Conservation (phyloP, 2,329 filamentous ascomycete genomes). For the Pseudogymnoascus sp. region DNA sequence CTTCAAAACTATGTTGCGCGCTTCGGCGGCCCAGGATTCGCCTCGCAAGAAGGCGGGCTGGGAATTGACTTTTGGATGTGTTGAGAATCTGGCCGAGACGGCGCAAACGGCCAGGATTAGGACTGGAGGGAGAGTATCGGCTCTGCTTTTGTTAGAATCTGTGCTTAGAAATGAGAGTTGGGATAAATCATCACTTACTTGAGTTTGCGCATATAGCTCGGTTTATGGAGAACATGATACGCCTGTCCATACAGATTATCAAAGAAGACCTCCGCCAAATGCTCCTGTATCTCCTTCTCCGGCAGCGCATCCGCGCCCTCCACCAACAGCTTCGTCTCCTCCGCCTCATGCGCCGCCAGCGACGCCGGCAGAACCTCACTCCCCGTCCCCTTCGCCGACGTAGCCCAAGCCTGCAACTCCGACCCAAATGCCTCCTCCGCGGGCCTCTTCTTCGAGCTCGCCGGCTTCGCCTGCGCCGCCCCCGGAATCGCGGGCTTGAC, state of each 20-base stretch:
- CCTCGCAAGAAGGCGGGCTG: conserved; percentile 73
- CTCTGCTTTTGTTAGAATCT: conserved; percentile 37
- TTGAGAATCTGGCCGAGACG: conserved; percentile 89
- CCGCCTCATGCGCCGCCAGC: conserved; percentile 53
- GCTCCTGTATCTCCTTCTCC: conserved; percentile 79
- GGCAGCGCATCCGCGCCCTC: conserved; percentile 81
- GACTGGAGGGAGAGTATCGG: conserved; percentile 77
- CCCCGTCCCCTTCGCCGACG: conserved; percentile 45
- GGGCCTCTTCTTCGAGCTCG: conserved; percentile 65
- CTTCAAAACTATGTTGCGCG: conserved; percentile 78
- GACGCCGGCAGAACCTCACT: conserved; percentile 43
- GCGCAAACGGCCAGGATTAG: conserved; percentile 90
- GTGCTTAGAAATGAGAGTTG: neutral
- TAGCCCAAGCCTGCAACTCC: conserved; percentile 76
- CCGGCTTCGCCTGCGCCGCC: conserved; percentile 42
- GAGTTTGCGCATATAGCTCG: conserved; percentile 88
- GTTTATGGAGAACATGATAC: conserved; percentile 91
- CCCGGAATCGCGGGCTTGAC: conserved; percentile 71
- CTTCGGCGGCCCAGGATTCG: conserved; percentile 81
- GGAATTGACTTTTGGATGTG: conserved; percentile 69
- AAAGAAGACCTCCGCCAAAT: conserved; percentile 90
- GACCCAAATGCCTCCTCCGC: conserved; percentile 82
- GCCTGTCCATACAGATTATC: conserved; percentile 93
- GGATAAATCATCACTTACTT: conserved; percentile 40
- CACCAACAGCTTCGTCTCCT: conserved; percentile 68